A percentile compares a stretch with the other conserved stretches of the same genome.
phyloP scores from a whole-genome alignment of 2,329 filamentous ascomycete species.

The Colletotrichum tofieldiae region DNA sequence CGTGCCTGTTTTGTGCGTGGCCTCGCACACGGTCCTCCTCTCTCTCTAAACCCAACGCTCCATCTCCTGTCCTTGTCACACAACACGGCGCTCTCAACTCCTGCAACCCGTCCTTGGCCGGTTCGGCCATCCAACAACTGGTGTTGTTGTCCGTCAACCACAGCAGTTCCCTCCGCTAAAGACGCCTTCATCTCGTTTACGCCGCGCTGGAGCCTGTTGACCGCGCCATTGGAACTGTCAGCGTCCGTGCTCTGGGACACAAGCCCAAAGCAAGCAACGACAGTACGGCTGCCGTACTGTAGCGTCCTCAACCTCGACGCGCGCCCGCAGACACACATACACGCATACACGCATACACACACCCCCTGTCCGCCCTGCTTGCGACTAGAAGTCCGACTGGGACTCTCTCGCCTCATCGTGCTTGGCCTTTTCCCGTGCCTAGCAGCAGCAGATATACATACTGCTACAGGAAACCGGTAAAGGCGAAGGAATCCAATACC shows the following conservation, averaged over 20 bases:
- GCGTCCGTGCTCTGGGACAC: conserved; percentile 40
- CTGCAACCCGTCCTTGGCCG: conserved; percentile 1
- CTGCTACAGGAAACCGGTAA: conserved; percentile 14
- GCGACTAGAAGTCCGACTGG: conserved; percentile 19
- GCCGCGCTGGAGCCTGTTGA: conserved; percentile 22
- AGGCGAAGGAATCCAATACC: conserved; percentile 13
- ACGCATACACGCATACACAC: neutral
- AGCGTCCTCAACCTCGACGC: conserved; percentile 2
- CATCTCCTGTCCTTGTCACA: neutral
- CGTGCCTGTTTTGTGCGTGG: neutral
- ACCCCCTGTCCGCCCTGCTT: conserved; percentile 9
- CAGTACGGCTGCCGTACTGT: neutral
- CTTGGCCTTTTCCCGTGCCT: conserved; percentile 8
- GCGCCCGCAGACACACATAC: neutral
- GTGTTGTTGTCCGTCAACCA: neutral
- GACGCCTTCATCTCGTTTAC: conserved; percentile 36
- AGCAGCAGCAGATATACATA: conserved; percentile 22
- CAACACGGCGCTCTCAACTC: neutral
- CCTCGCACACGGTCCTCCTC: conserved; percentile 18
- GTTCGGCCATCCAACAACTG: neutral
- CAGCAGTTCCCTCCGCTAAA: conserved; percentile 33
- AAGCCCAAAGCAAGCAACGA: conserved; percentile 13
- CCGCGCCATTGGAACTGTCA: conserved; percentile 29
- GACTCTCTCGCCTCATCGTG: conserved; percentile 21
- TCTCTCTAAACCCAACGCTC: conserved; percentile 8